Evolutionary conservation across 768 basidiomycete species (phyloP), one percentile per base, ranked within the genome.

Genomic region (Trametes sanguinea): DNA sequence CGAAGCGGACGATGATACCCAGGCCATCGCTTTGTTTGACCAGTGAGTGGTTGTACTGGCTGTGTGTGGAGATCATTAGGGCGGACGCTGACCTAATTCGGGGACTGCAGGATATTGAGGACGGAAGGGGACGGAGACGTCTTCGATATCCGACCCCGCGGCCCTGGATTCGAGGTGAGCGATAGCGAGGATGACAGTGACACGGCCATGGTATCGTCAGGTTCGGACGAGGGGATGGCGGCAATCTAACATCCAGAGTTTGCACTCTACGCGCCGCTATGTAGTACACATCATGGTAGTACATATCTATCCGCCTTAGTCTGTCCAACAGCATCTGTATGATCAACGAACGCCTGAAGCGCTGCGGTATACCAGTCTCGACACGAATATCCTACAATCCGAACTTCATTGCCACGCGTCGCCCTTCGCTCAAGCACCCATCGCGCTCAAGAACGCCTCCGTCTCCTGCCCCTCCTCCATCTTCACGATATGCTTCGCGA

Each of bases 11-110:
- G 76, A 78, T 27, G 86, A 89, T 64, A 71, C 71, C 11, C 75
- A 75, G 51, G 82, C 85, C 0, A 82, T 91, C 57, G 78, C 78
- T n/a, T 74, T 89, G 66, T 92, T 92, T 71, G 90, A 92, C 69
- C 81, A 85, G 90, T 91, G 65, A 69, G 83, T 75, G 14, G n/a
- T 43, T 30, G 56, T 56, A 54, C 5, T 22, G 13, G 5, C 10
- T 33, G 29, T 13, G 42, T 42, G 27, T 6, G 33, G 6, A 39
- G 32, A 62, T 69, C 43, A 70, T 48, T 32, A 27, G 27, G 8
- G 13, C n/a, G 46, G 9, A 33, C 43, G 10, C 9, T 65, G 29
- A 4, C 8, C 17, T 46, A 1, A 22, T 22, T 22, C 22, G 22
- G 22, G 22, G 22, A 7, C 29, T 6, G 51, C 60, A 90, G 88